These are phyloP conservation scores for Fusarium siculi DNA, from an alignment of 2,329 filamentous ascomycete genomes.

Conservation along the genomic window DNA sequence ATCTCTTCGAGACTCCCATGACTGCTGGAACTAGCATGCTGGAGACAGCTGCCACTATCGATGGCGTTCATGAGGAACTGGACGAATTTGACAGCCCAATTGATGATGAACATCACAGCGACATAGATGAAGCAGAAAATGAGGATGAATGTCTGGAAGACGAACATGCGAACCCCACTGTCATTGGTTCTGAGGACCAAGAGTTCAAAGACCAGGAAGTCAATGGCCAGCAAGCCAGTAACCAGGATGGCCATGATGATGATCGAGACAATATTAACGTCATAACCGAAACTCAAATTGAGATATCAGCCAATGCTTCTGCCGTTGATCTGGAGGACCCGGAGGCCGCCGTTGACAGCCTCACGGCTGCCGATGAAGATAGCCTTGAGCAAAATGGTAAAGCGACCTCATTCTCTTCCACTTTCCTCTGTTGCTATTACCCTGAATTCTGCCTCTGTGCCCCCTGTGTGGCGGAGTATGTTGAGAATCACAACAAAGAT, in stretches of 20 bases:
- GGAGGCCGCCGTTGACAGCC: slow-evolving; percentile 14
- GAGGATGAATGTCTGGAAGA: slow-evolving; percentile 37
- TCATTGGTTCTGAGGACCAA: not conserved
- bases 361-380: slow-evolving; percentile 10
- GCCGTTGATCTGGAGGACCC: not conserved
- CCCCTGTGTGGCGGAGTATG: slow-evolving; percentile 25
- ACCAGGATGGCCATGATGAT: not conserved
- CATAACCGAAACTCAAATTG: slow-evolving; percentile 20
- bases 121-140: slow-evolving; percentile 20
- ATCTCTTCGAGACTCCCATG: slow-evolving; percentile 50
- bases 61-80: slow-evolving; percentile 36
- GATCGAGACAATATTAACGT: not conserved
- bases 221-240: not conserved
- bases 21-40: slow-evolving; percentile 24
- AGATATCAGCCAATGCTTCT: slow-evolving; percentile 16
- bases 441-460: slow-evolving; percentile 36
- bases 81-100: slow-evolving; percentile 42
- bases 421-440: slow-evolving; percentile 26
- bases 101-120: slow-evolving; percentile 34
- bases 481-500: slow-evolving; percentile 28
- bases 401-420: slow-evolving; percentile 14
- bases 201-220: not conserved
- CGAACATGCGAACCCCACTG: not conserved
- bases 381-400: slow-evolving; percentile 42
- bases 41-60: slow-evolving; percentile 26